Percentiles rank a stretch among this genome's conserved stretches.
phyloP scores from a whole-genome alignment of 1,139 yeast genomes.

The Magnusiomyces fungicola region DNA sequence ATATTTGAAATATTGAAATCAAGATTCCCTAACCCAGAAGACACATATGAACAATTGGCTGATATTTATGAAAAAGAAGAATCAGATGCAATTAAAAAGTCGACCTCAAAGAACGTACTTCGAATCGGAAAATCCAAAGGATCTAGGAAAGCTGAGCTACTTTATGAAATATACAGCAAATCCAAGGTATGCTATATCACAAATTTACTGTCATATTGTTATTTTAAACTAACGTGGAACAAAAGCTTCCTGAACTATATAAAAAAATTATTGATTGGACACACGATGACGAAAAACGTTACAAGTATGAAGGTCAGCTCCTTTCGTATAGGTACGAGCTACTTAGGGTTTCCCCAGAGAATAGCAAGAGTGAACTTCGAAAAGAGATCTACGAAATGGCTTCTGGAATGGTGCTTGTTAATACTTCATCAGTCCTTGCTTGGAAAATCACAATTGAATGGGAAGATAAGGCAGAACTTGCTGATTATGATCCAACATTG shows the following conservation, averaged over 20 bases:
- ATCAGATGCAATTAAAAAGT: slow-evolving; percentile 24
- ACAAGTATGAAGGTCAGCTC: slow-evolving; percentile 51
- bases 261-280: slow-evolving; percentile 47
- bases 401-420: slow-evolving; percentile 66
- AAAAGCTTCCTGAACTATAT: slow-evolving; percentile 44
- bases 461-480: slow-evolving; percentile 49
- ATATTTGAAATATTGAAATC: slow-evolving; percentile 52
- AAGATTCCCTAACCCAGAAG: slow-evolving; percentile 45
- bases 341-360: slow-evolving; percentile 41
- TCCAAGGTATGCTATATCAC: slow-evolving; percentile 35
- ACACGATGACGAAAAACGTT: slow-evolving; percentile 54
- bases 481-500: slow-evolving; percentile 43
- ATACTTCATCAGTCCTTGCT: slow-evolving; percentile 52
- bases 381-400: slow-evolving; percentile 48
- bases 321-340: slow-evolving; percentile 51
- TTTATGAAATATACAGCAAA: slow-evolving; percentile 44
- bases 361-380: slow-evolving; percentile 39
- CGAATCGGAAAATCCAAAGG: slow-evolving; percentile 21
- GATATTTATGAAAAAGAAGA: slow-evolving; percentile 42
- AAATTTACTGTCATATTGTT: background rate
- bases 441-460: slow-evolving; percentile 79
- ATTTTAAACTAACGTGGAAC: slow-evolving; percentile 16
- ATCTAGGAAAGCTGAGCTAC: slow-evolving; percentile 27
- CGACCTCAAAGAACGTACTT: slow-evolving; percentile 27
- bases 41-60: slow-evolving; percentile 46